Evolutionary conservation across 2,329 filamentous ascomycete species (phyloP).

Genomic region (Fusarium scirpi): DNA sequence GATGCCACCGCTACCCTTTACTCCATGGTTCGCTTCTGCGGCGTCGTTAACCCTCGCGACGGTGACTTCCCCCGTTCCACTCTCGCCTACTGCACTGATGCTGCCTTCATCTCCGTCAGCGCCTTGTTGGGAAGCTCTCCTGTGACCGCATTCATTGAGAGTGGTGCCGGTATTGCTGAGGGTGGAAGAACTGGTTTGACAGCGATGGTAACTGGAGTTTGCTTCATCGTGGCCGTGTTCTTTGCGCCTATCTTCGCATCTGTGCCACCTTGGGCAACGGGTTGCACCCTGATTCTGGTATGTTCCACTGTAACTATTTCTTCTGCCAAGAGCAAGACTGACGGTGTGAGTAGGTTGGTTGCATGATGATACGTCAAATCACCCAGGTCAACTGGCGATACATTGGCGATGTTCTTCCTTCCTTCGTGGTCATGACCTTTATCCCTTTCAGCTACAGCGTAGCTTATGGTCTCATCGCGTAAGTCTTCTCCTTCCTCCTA

Average conservation of each 20-base stretch:
- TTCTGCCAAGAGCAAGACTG: background rate
- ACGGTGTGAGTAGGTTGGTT: slow-evolving; percentile 68
- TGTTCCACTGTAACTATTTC: slow-evolving; percentile 29
- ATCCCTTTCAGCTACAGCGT: slow-evolving; percentile 86
- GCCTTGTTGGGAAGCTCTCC: slow-evolving; percentile 77
- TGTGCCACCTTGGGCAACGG: slow-evolving; percentile 82
- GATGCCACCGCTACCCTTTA: slow-evolving; percentile 83
- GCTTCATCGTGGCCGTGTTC: slow-evolving; percentile 78
- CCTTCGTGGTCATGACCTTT: slow-evolving; percentile 79
- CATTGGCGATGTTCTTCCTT: slow-evolving; percentile 79
- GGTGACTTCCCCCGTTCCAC: slow-evolving; percentile 90
- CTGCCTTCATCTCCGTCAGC: slow-evolving; percentile 77
- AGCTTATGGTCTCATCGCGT: slow-evolving; percentile 81
- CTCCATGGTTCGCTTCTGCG: slow-evolving; percentile 83
- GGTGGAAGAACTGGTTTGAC: slow-evolving; percentile 80
- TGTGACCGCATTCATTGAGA: slow-evolving; percentile 81
- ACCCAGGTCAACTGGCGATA: slow-evolving; percentile 82
- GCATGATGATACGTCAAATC: slow-evolving; percentile 82
- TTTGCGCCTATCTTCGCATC: slow-evolving; percentile 82
- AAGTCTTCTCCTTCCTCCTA: slow-evolving; percentile 49
- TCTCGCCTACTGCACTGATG: slow-evolving; percentile 80
- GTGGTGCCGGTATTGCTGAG: slow-evolving; percentile 80
- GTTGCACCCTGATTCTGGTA: slow-evolving; percentile 77
- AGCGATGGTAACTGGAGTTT: slow-evolving; percentile 75
- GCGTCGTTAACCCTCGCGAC: slow-evolving; percentile 71